Percentiles rank a stretch among this genome's conserved stretches.
Evolutionary conservation across 768 basidiomycete genomes (phyloP).

Genomic region (Russula sp.): DNA sequence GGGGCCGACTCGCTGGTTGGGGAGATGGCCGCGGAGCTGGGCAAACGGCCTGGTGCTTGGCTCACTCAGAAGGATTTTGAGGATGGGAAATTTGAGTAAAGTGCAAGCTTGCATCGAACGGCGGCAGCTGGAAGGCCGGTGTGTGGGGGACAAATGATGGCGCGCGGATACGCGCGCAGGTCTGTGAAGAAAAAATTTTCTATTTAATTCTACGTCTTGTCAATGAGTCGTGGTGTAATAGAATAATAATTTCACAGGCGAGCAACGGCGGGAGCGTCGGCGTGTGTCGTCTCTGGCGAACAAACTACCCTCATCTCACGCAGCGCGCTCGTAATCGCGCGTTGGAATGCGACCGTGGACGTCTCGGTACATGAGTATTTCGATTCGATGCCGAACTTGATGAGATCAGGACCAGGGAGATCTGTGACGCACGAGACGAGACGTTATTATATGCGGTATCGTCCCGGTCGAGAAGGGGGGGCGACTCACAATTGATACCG

Average conservation of each 20-base stretch:
- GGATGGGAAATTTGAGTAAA: slow-evolving; percentile 31
- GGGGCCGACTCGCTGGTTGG: slow-evolving; percentile 47
- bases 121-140: neutral
- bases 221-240: slow-evolving; percentile 3
- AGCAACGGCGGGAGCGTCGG: slow-evolving; percentile 10
- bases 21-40: slow-evolving; percentile 32
- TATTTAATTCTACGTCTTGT: neutral
- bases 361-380: slow-evolving; percentile 67
- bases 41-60: slow-evolving; percentile 32
- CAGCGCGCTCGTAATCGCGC: slow-evolving; percentile 54
- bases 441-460: slow-evolving; percentile 18
- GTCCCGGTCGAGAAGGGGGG: neutral
- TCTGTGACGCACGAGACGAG: slow-evolving; percentile 42
- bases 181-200: neutral
- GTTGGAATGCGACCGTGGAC: slow-evolving; percentile 64
- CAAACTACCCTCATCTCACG: slow-evolving; percentile 53
- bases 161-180: neutral
- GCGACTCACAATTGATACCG: slow-evolving; percentile 81
- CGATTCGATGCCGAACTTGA: slow-evolving; percentile 94
- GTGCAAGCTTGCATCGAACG: neutral
- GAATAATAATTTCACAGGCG: slow-evolving; percentile 13
- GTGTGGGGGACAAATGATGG: neutral
- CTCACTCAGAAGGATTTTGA: slow-evolving; percentile 34
- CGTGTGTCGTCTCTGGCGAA: slow-evolving; percentile 1
- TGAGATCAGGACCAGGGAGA: slow-evolving; percentile 64